Base-by-base conservation (phyloP, 768 basidiomycete genomes). In the Naganishia onofrii region DNA sequence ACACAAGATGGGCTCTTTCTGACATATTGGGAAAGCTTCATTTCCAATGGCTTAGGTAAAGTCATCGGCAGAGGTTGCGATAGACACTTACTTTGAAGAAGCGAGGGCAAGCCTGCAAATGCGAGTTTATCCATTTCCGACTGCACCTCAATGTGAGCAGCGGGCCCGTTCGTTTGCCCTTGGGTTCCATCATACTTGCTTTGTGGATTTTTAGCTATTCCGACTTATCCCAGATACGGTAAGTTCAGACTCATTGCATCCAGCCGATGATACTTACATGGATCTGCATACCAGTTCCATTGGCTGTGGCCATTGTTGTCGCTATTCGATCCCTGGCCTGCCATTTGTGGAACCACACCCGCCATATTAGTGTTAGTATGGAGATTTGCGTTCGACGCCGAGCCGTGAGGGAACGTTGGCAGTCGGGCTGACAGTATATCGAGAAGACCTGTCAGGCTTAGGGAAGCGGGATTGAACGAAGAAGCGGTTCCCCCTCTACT, bases 261-360 rank as follows among this genome's bases (percentile, higher is more conserved):
- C 1, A 38, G 13, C 8, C 15, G 32, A 53, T 29, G 3, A 46
- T 0, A 31, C 65, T 56, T 38, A 70, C 64, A 48, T 15, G 68
- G 67, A 48, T 77, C 76, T 19, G 75, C 71, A 65, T 76, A 79
- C 78, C 78, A 79, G 46, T 73, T 76, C 73, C 72, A 79, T 29
- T 74, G 74, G 5, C 74, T 76, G 12, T 70, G 74, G 0, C 74
- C 76, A 19, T 70, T 66, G 3, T 72, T 73, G 7, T 58, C 68
- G 1, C 76, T 70, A 34, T 72, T 70, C 8, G 66, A 66, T 29
- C 78, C 78, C 67, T 77, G 78, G 9, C 78, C 78, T 8, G 75
- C 78, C 78, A 77, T 75, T 58, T 76, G 75, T 7, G 70, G 72
- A 21, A 52, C 31, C 2, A 48, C 46, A 51, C 63, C 48, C 3